A percentile compares a stretch with the other conserved stretches of the same genome.
Evolutionary conservation across 1,284 basidiomycete genomes (phyloP).

Genomic region (Naganishia liquefaciens): DNA sequence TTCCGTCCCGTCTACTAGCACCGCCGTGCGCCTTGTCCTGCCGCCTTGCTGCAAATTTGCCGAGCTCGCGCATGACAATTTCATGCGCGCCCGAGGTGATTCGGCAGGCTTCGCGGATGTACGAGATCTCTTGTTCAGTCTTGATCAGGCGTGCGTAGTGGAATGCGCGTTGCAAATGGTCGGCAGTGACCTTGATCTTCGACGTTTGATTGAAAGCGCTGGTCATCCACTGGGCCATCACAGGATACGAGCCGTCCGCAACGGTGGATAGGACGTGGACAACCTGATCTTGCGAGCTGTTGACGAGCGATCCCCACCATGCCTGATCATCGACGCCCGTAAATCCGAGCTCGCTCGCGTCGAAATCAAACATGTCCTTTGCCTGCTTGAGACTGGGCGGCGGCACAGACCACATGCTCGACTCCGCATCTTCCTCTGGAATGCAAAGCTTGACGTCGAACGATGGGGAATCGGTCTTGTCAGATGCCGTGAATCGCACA

Average conservation of each 20-base stretch:
- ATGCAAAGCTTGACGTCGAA: slow-evolving; percentile 66
- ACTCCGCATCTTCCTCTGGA: slow-evolving; percentile 67
- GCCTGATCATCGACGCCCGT: slow-evolving; percentile 38
- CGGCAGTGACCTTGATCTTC: slow-evolving; percentile 47
- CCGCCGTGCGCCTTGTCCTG: slow-evolving; percentile 50
- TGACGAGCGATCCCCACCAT: slow-evolving; percentile 51
- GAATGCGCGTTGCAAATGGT: slow-evolving; percentile 70
- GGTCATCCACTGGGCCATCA: slow-evolving; percentile 52
- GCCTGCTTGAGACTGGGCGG: slow-evolving; percentile 70
- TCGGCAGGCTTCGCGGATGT: slow-evolving; percentile 73
- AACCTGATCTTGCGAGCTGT: slow-evolving; percentile 30
- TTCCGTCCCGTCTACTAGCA: slow-evolving; percentile 56
- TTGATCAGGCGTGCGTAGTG: slow-evolving; percentile 77
- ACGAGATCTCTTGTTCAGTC: slow-evolving; percentile 68
- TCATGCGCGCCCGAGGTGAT: slow-evolving; percentile 86
- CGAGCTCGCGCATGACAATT: slow-evolving; percentile 84
- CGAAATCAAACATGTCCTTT: slow-evolving; percentile 61
- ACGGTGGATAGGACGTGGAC: slow-evolving; percentile 32
- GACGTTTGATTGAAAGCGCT: slow-evolving; percentile 41
- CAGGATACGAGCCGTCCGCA: slow-evolving; percentile 56
- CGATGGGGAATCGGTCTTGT: slow-evolving; percentile 29
- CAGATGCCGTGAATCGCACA: slow-evolving; percentile 50
- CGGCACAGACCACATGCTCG: slow-evolving; percentile 83
- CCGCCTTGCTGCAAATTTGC: slow-evolving; percentile 61
- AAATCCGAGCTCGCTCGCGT: slow-evolving; percentile 58